A percentile compares a stretch with the other conserved stretches of the same genome.
Conservation (phyloP, 2,329 filamentous ascomycete species). For the Furcasterigmium furcatum region DNA sequence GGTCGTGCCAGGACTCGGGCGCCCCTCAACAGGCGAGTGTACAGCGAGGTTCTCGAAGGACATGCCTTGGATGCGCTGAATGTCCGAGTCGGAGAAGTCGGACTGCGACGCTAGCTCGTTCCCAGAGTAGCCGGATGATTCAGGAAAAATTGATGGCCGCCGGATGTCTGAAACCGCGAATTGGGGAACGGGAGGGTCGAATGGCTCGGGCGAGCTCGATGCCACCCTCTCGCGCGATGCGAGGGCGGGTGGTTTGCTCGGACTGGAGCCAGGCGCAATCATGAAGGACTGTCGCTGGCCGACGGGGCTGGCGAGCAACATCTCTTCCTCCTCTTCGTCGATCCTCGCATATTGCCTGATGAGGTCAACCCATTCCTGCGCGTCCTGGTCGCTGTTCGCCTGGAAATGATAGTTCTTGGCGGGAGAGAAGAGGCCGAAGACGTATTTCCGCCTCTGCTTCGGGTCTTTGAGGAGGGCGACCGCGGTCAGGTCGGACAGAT, state of each 20-base stretch:
- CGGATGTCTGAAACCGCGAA: conserved; percentile 31
- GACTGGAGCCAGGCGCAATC: conserved; percentile 6
- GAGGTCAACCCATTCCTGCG: conserved; percentile 79
- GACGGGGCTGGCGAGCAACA: conserved; percentile 68
- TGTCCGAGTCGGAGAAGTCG: conserved; percentile 75
- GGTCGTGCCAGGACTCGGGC: conserved; percentile 12
- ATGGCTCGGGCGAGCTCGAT: conserved; percentile 61
- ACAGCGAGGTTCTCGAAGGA: conserved; percentile 48
- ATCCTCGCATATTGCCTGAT: conserved; percentile 79
- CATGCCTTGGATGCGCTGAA: conserved; percentile 42
- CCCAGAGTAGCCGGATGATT: conserved; percentile 61
- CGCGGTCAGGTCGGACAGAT: conserved; percentile 85
- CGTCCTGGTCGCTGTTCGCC: conserved; percentile 68
- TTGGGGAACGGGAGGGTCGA: conserved; percentile 32
- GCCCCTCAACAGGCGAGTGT: conserved; percentile 29
- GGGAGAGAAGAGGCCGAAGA: conserved; percentile 91
- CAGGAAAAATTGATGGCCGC: conserved; percentile 58
- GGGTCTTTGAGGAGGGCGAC: conserved; percentile 85
- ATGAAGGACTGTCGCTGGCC: conserved; percentile 45
- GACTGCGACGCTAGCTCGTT: conserved; percentile 76
- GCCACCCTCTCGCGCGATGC: conserved; percentile 25
- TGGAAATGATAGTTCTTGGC: conserved; percentile 91
- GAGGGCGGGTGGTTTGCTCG: not conserved
- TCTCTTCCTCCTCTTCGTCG: conserved; percentile 84
- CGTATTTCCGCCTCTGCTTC: conserved; percentile 79